phyloP scores from a whole-genome alignment of 2,329 filamentous ascomycete genomes.

The Fusarium sp. region DNA sequence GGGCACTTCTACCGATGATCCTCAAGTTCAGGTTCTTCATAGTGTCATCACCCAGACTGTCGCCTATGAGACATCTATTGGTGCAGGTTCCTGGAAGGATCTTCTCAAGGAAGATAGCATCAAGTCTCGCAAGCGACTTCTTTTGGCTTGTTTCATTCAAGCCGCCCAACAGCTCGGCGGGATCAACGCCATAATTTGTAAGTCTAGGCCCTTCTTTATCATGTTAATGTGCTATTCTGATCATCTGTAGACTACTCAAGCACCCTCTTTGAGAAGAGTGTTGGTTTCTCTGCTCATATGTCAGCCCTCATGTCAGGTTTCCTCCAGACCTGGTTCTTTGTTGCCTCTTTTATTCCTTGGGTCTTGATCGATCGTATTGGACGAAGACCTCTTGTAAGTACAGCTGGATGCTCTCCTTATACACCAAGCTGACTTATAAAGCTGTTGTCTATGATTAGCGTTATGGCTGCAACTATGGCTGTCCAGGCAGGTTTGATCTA shows the following conservation, averaged over 20 bases:
- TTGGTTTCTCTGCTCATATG: conserved; percentile 54
- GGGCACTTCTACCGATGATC: conserved; percentile 30
- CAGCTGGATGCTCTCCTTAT: rapidly evolving
- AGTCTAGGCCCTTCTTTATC: background rate
- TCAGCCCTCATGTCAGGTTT: conserved; percentile 63
- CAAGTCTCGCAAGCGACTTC: conserved; percentile 44
- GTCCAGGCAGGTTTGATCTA: conserved; percentile 53
- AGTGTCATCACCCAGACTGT: conserved; percentile 46
- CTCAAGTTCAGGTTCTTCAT: conserved; percentile 41
- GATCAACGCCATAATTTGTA: conserved; percentile 59
- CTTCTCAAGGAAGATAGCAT: conserved; percentile 47
- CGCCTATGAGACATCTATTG: conserved; percentile 46
- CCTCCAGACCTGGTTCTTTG: conserved; percentile 58
- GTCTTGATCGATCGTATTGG: conserved; percentile 32
- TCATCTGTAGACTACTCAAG: conserved; percentile 51
- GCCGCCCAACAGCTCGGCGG: conserved; percentile 57
- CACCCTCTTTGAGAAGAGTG: conserved; percentile 57
- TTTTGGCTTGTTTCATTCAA: conserved; percentile 47
- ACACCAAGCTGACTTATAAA: background rate
- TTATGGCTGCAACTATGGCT: conserved; percentile 54
- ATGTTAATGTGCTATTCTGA: background rate
- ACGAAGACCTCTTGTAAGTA: conserved; percentile 23
- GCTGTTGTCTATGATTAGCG: conserved; percentile 51
- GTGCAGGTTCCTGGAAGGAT: conserved; percentile 43
- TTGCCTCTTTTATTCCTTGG: conserved; percentile 51